These are phyloP conservation scores for Leccinum subfulvum DNA, from an alignment of 1,284 basidiomycete genomes.

Conservation along the genomic window DNA sequence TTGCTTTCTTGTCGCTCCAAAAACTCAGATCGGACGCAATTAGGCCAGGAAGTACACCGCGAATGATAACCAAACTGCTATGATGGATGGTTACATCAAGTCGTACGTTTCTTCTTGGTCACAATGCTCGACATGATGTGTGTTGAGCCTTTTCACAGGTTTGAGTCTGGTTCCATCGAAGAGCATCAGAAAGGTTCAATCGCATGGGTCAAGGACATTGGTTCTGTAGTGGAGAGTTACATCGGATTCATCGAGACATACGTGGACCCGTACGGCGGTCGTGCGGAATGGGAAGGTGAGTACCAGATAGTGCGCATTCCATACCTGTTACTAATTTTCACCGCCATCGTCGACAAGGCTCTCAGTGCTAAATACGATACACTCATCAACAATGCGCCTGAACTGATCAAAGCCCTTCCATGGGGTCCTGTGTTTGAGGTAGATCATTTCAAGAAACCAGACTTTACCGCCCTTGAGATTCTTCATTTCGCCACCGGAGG, in stretches of 20 bases:
- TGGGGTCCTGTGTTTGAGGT: slow-evolving; percentile 86
- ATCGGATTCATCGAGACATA: slow-evolving; percentile 81
- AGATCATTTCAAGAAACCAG: slow-evolving; percentile 79
- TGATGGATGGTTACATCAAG: slow-evolving; percentile 77
- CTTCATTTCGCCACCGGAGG: slow-evolving; percentile 80
- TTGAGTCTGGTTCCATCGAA: slow-evolving; percentile 73
- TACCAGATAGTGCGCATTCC: neutral
- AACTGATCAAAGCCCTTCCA: slow-evolving; percentile 75
- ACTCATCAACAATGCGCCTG: slow-evolving; percentile 71
- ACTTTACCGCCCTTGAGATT: slow-evolving; percentile 82
- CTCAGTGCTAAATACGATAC: slow-evolving; percentile 78
- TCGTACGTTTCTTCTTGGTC: slow-evolving; percentile 49
- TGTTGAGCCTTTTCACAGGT: slow-evolving; percentile 36
- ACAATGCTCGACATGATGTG: neutral
- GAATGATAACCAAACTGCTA: slow-evolving; percentile 68
- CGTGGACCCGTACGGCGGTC: slow-evolving; percentile 79
- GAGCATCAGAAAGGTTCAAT: slow-evolving; percentile 75
- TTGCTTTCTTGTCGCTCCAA: neutral
- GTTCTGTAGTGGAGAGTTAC: slow-evolving; percentile 85
- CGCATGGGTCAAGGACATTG: slow-evolving; percentile 83
- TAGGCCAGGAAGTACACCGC: slow-evolving; percentile 72
- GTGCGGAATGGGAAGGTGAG: slow-evolving; percentile 84
- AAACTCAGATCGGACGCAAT: neutral
- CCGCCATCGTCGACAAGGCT: slow-evolving; percentile 82
- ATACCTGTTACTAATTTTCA: slow-evolving; percentile 44